Percentiles rank a stretch among this genome's conserved stretches.
Conservation (phyloP, 1,284 basidiomycete species). For the Ganoderma lingzhi region DNA sequence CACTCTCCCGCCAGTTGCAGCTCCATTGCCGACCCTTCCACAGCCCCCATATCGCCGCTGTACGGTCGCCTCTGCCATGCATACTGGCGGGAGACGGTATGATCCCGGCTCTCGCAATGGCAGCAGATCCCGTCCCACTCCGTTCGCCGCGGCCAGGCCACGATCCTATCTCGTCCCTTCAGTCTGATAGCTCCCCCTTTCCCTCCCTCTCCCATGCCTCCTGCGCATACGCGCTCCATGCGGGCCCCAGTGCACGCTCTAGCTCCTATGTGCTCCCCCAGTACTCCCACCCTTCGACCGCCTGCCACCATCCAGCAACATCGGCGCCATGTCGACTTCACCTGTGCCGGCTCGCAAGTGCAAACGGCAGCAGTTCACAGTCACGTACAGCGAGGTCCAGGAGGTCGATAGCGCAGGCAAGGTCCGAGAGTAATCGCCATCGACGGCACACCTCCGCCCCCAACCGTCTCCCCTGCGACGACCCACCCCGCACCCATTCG, state of each 20-base stretch:
- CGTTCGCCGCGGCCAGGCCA: too few species aligned
- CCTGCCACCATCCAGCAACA: constrained; percentile 39
- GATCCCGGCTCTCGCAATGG: too few species aligned
- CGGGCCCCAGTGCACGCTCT: constrained; percentile 73
- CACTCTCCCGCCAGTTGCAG: too few species aligned
- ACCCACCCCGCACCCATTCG: constrained; percentile 72
- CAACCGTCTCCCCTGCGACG: constrained; percentile 77
- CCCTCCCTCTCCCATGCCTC: constrained; percentile 51
- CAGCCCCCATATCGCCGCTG: too few species aligned
- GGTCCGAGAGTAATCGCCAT: constrained; percentile 87
- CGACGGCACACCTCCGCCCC: constrained; percentile 84
- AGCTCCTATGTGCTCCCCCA: constrained; percentile 63
- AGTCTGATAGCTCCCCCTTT: constrained; percentile 45
- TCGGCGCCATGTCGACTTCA: constrained; percentile 60
- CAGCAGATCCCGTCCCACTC: too few species aligned
- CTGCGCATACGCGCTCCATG: constrained; percentile 56
- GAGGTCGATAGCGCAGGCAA: constrained; percentile 80
- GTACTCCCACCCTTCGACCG: constrained; percentile 54
- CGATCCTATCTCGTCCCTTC: too few species aligned
- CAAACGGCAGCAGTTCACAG: constrained; percentile 81
- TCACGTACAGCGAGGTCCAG: constrained; percentile 85
- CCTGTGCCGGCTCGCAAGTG: constrained; percentile 77
- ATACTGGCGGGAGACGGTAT: too few species aligned
- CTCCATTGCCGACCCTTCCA: too few species aligned
- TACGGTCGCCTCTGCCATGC: too few species aligned